Percentiles rank a stretch among this genome's conserved stretches.
Evolutionary conservation across 257 asterid genomes (phyloP).

Genomic region (Plectranthus barbatus): DNA sequence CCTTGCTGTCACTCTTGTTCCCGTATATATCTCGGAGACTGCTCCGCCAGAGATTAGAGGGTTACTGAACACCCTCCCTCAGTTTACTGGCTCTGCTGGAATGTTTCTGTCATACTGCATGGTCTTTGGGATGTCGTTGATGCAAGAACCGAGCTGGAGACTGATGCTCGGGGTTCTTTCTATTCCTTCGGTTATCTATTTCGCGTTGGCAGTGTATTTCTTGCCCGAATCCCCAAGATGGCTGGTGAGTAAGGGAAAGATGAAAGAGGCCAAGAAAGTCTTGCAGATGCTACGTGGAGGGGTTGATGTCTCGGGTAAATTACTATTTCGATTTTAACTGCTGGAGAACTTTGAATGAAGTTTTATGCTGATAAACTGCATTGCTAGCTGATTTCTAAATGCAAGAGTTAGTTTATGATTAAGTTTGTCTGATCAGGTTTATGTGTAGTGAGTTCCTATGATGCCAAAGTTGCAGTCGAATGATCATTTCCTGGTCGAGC

Average conservation of each 20-base stretch:
- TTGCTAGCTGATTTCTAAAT: background rate
- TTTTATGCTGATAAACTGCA: background rate
- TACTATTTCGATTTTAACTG: background rate
- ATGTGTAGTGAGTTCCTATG: background rate
- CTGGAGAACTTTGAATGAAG: background rate
- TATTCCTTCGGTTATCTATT: constrained; percentile 64
- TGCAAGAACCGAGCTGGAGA: constrained; percentile 75
- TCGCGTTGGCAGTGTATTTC: constrained; percentile 47
- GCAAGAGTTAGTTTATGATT: background rate
- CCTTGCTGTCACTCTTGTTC: constrained; percentile 85
- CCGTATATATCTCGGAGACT: constrained; percentile 89
- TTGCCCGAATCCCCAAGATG: constrained; percentile 98
- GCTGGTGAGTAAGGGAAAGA: constrained; percentile 87
- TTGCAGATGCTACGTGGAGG: constrained; percentile 73
- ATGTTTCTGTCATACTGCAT: constrained; percentile 87
- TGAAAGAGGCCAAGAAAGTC: constrained; percentile 73
- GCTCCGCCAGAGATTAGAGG: constrained; percentile 95
- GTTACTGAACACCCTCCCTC: constrained; percentile 72
- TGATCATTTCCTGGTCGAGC: background rate
- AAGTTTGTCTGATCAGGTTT: background rate
- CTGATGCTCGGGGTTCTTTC: constrained; percentile 92
- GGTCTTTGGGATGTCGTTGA: constrained; percentile 88
- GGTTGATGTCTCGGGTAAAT: constrained; percentile 79
- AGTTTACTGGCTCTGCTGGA: constrained; percentile 82
- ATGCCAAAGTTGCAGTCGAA: background rate